A percentile compares a stretch with the other conserved stretches of the same genome.
These are phyloP conservation scores for Nakazawaea wyomingensis DNA, from an alignment of 805 yeast species.

Conservation along the genomic window DNA sequence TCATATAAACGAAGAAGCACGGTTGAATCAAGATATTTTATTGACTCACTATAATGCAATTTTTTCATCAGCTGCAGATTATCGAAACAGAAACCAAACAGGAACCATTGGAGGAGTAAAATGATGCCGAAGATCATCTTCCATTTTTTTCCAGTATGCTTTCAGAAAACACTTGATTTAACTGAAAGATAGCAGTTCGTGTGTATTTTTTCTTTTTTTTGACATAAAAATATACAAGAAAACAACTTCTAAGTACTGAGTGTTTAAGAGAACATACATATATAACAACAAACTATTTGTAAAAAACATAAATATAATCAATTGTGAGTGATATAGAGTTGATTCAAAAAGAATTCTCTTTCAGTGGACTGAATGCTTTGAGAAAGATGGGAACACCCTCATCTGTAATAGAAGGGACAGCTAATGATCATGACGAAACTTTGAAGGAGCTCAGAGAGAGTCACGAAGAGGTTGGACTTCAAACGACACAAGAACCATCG, in stretches of 20 bases:
- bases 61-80: background rate
- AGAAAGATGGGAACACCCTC: background rate
- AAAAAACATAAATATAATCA: too few species aligned
- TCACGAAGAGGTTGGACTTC: slow-evolving; percentile 3
- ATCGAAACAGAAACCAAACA: background rate
- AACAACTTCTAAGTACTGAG: too few species aligned
- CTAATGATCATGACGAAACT: slow-evolving; percentile 1
- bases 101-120: background rate
- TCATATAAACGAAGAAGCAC: slow-evolving; percentile 6
- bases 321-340: too few species aligned
- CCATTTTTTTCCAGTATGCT: background rate
- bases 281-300: too few species aligned
- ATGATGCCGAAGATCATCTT: background rate
- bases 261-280: too few species aligned
- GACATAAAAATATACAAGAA: too few species aligned
- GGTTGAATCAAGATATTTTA: slow-evolving; percentile 5
- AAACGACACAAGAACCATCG: background rate
- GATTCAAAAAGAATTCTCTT: too few species aligned
- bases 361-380: background rate
- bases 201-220: too few species aligned
- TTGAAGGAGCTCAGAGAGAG: slow-evolving; percentile 10
- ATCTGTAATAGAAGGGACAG: background rate
- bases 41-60: slow-evolving; percentile 1
- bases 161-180: too few species aligned
- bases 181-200: too few species aligned